phyloP scores from a whole-genome alignment of 345 rosid species.

The Lenwebbia sp. region DNA sequence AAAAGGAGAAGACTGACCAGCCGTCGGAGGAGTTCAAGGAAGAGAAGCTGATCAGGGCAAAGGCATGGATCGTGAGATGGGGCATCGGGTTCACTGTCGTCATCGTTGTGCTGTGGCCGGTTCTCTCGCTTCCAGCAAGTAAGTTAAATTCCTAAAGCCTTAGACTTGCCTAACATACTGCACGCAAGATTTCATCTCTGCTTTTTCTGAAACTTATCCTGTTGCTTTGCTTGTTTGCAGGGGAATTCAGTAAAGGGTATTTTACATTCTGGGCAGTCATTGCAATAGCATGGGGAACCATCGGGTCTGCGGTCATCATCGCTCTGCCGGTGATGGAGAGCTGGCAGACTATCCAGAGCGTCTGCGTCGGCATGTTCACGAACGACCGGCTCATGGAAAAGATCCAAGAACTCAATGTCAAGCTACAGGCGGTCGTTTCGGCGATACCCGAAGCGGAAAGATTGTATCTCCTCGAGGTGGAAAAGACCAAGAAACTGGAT shows the following conservation, averaged over 20 bases:
- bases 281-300: slow-evolving; percentile 80
- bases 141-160: slow-evolving; percentile 2
- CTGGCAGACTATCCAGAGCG: slow-evolving; percentile 56
- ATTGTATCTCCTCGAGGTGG: slow-evolving; percentile 43
- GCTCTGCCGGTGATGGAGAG: slow-evolving; percentile 67
- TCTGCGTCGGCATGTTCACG: slow-evolving; percentile 66
- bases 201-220: background rate
- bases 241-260: slow-evolving; percentile 56
- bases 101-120: slow-evolving; percentile 70
- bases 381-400: slow-evolving; percentile 56
- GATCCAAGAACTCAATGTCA: slow-evolving; percentile 47
- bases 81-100: slow-evolving; percentile 62
- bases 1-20: slow-evolving; percentile 38
- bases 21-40: slow-evolving; percentile 63
- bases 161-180: background rate
- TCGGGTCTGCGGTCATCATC: slow-evolving; percentile 60
- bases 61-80: slow-evolving; percentile 80
- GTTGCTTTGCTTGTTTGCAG: slow-evolving; percentile 13
- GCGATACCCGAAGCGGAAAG: slow-evolving; percentile 71
- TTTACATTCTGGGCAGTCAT: slow-evolving; percentile 87
- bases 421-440: slow-evolving; percentile 34
- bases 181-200: background rate
- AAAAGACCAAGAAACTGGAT: slow-evolving; percentile 28
- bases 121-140: slow-evolving; percentile 75
- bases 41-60: slow-evolving; percentile 62